Conservation (phyloP, 768 basidiomycete genomes). For the Podaxis sp. region DNA sequence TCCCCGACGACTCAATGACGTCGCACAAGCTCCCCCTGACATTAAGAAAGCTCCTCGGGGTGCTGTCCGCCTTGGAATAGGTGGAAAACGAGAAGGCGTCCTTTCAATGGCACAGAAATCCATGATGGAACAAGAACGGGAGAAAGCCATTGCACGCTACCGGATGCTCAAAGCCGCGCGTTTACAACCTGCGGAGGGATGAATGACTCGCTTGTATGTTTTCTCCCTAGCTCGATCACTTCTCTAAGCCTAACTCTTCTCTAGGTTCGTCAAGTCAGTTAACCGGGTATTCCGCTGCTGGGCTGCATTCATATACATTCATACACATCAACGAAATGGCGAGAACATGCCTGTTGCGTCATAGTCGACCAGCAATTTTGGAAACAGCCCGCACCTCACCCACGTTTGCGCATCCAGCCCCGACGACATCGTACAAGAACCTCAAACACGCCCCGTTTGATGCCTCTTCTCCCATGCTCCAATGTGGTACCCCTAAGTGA, state of each 20-base stretch:
- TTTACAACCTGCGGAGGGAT: constrained; percentile 17
- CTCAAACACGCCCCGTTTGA: no score
- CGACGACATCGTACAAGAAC: no score
- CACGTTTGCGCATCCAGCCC: background rate
- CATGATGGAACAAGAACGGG: constrained; percentile 77
- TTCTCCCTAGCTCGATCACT: background rate
- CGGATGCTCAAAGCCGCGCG: constrained; percentile 64
- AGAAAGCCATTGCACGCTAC: constrained; percentile 66
- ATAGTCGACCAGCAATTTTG: background rate
- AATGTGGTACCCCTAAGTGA: no score
- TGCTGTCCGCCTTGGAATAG: constrained; percentile 16
- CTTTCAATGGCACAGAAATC: constrained; percentile 74
- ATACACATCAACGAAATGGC: background rate
- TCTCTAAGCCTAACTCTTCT: background rate
- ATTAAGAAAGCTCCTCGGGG: constrained; percentile 57
- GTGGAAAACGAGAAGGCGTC: constrained; percentile 42
- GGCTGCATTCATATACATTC: background rate
- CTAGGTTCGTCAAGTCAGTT: background rate
- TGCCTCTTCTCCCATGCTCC: no score
- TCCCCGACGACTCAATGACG: constrained; percentile 69
- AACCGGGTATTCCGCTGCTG: background rate
- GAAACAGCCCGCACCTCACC: background rate
- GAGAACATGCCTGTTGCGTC: background rate
- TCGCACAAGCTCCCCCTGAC: constrained; percentile 67
- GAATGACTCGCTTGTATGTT: background rate